Percentiles rank a stretch among this genome's conserved stretches.
phyloP scores from a whole-genome alignment of 2,329 filamentous ascomycete species.

The Colletotrichum sp. region DNA sequence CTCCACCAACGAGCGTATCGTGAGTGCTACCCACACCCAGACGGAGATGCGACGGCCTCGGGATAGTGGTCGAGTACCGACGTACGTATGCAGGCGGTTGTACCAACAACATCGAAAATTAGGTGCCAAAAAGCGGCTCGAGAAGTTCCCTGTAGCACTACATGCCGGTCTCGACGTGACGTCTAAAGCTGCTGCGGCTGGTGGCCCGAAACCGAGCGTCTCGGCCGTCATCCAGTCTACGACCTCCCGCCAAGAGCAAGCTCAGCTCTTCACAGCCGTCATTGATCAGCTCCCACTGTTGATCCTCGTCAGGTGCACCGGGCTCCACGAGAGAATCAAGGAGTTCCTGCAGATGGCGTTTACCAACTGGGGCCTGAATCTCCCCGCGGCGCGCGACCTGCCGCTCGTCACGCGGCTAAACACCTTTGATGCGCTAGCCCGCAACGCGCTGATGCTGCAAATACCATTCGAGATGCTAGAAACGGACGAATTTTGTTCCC shows the following conservation, averaged over 20 bases:
- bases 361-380: background rate
- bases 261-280: background rate
- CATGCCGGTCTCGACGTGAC: background rate
- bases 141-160: background rate
- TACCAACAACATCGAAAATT: background rate
- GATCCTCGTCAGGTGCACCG: background rate
- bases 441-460: background rate
- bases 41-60: background rate
- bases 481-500: background rate
- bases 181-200: background rate
- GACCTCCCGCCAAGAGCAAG: background rate
- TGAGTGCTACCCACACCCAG: constrained; percentile 3
- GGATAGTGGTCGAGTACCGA: background rate
- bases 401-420: background rate
- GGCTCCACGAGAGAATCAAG: background rate
- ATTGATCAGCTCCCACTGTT: background rate
- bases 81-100: background rate
- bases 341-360: background rate
- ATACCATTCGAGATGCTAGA: background rate
- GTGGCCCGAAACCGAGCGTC: background rate
- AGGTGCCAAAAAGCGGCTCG: background rate
- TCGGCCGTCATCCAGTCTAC: background rate
- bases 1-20: constrained; percentile 29
- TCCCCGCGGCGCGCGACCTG: background rate
- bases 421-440: background rate